These are phyloP conservation scores for Penicillium sp. DNA, from an alignment of 2,329 filamentous ascomycete species.

Conservation along the genomic window DNA sequence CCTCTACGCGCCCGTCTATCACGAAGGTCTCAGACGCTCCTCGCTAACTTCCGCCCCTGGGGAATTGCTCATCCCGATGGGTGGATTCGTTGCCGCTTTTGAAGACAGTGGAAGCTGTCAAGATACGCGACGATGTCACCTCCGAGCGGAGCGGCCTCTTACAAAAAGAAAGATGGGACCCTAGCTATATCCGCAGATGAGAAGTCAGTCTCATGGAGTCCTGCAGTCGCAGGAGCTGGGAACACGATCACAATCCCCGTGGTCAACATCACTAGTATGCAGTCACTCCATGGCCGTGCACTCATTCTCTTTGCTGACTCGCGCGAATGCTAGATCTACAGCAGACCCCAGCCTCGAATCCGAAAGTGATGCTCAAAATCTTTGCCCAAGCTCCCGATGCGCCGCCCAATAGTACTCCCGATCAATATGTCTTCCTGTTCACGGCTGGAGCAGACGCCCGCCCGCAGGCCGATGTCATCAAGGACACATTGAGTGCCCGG, in stretches of 20 bases:
- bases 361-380: constrained; percentile 93
- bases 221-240: constrained; percentile 61
- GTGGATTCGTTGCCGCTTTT: constrained; percentile 34
- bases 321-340: constrained; percentile 68
- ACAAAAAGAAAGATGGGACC: constrained; percentile 95
- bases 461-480: constrained; percentile 79
- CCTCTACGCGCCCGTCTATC: constrained; percentile 7
- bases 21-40: constrained; percentile 25
- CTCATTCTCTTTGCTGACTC: constrained; percentile 6
- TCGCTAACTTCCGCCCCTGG: constrained; percentile 19
- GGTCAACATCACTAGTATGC: constrained; percentile 76
- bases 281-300: constrained; percentile 1
- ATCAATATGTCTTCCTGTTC: constrained; percentile 84
- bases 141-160: constrained; percentile 68
- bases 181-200: constrained; percentile 73
- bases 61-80: constrained; percentile 35
- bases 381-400: constrained; percentile 65
- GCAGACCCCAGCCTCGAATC: constrained; percentile 82
- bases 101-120: constrained; percentile 42
- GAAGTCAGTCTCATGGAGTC: constrained; percentile 77
- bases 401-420: constrained; percentile 44
- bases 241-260: constrained; percentile 69
- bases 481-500: constrained; percentile 75
- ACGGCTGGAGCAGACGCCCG: constrained; percentile 74
- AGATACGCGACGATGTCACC: constrained; percentile 42